These are phyloP conservation scores for Cichorium intybus DNA, from an alignment of 140 eudicot genomes.

Conservation along the genomic window DNA sequence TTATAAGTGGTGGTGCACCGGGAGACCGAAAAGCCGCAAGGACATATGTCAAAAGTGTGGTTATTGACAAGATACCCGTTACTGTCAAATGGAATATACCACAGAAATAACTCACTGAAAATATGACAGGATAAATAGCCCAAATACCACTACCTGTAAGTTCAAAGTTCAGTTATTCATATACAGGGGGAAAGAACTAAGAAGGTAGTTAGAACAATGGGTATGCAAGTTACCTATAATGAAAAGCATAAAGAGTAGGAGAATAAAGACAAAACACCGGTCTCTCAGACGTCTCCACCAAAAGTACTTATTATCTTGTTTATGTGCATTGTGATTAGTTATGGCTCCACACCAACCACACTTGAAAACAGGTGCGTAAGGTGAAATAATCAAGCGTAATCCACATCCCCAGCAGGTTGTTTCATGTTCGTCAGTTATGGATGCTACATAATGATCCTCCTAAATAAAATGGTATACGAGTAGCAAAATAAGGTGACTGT, in stretches of 20 bases:
- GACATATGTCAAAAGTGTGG: constrained; percentile 58
- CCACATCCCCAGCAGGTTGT: constrained; percentile 98
- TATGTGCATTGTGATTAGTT: constrained; percentile 65
- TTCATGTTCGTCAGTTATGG: constrained; percentile 57
- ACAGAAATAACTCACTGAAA: constrained; percentile 52
- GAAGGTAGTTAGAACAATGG: too few relatives aligned
- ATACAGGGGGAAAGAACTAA: too few relatives aligned
- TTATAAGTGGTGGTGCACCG: constrained; percentile 68
- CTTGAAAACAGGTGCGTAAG: constrained; percentile 74
- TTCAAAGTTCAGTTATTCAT: background rate
- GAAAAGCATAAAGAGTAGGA: constrained; percentile 67
- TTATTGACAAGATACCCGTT: constrained; percentile 46
- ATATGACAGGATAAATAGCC: constrained; percentile 71
- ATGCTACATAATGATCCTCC: constrained; percentile 56
- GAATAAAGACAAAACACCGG: constrained; percentile 64
- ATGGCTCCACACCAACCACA: constrained; percentile 99
- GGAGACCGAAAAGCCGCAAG: constrained; percentile 75
- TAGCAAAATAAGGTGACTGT: too few relatives aligned
- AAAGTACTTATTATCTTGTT: constrained; percentile 50
- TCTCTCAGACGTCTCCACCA: constrained; percentile 82
- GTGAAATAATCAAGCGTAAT: constrained; percentile 66
- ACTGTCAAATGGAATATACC: constrained; percentile 48
- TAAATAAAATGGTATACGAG: constrained; percentile 26
- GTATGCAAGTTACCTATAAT: constrained; percentile 52
- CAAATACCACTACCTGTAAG: constrained; percentile 83